Conservation (phyloP, 2,329 filamentous ascomycete genomes). For the Cladosporium velox region DNA sequence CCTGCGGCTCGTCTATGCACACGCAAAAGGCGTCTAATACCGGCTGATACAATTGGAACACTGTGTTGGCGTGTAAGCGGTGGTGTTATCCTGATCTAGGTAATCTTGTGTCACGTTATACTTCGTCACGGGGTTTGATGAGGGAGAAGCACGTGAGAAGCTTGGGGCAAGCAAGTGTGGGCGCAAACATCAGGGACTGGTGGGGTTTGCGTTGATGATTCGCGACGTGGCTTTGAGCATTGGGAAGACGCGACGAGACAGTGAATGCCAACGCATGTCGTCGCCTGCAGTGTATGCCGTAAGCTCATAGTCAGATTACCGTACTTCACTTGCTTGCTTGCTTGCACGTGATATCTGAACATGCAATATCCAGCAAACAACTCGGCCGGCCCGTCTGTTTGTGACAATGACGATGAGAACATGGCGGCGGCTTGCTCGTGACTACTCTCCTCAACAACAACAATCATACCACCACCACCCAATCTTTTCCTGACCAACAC, state of each 20-base stretch:
- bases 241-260: slow-evolving; percentile 5
- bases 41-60: neutral
- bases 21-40: neutral
- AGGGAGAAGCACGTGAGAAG: neutral
- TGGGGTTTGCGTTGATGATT: neutral
- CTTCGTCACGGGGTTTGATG: neutral
- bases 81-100: neutral
- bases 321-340: neutral
- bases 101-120: neutral
- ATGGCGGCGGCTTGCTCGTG: slow-evolving; percentile 15
- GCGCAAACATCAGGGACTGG: slow-evolving; percentile 6
- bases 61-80: neutral
- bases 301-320: neutral
- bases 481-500: neutral
- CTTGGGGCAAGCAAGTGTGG: neutral
- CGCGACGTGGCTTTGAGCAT: slow-evolving; percentile 10
- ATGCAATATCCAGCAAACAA: neutral
- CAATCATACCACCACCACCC: neutral
- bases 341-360: neutral
- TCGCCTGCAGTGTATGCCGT: neutral
- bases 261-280: neutral
- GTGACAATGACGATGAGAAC: slow-evolving; percentile 5
- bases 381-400: slow-evolving; percentile 2
- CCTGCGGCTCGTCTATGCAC: slow-evolving; percentile 6
- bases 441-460: slow-evolving; percentile 15